A percentile compares a stretch with the other conserved stretches of the same genome.
Evolutionary conservation across 352 stramenopile genomes (phyloP).

Genomic region (Phytophthora hibernalis): DNA sequence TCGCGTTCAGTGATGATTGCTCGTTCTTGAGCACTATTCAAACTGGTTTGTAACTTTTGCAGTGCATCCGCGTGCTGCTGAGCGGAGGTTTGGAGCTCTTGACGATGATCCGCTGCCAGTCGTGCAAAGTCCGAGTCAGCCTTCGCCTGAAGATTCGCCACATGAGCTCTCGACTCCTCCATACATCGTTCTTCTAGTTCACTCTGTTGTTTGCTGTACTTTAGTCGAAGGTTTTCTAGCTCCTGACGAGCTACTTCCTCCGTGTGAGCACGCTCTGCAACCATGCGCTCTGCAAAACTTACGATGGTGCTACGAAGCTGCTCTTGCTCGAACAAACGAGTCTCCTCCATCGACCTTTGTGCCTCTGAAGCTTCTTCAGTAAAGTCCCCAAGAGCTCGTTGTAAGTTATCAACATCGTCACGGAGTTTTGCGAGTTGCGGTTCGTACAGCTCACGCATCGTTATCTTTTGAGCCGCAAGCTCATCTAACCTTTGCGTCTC

Average conservation of each 20-base stretch:
- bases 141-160: conserved; percentile 26
- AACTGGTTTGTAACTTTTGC: conserved; percentile 30
- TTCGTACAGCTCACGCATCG: conserved; percentile 38
- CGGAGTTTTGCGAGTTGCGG: conserved; percentile 29
- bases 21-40: conserved; percentile 34
- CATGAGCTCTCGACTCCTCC: conserved; percentile 25
- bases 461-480: conserved; percentile 23
- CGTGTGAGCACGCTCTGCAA: conserved; percentile 6
- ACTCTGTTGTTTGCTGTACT: conserved; percentile 7
- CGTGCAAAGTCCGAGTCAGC: conserved; percentile 31
- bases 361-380: conserved; percentile 28
- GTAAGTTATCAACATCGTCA: conserved; percentile 25
- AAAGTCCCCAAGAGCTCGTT: conserved; percentile 12
- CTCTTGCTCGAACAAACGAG: conserved; percentile 33
- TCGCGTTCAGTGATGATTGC: conserved; percentile 42
- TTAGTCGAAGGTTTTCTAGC: conserved; percentile 9
- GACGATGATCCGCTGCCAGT: conserved; percentile 23
- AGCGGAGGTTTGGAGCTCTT: conserved; percentile 25
- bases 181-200: conserved; percentile 27
- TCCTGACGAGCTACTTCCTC: conserved; percentile 23
- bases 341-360: conserved; percentile 29
- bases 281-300: conserved; percentile 13
- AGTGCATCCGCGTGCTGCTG: conserved; percentile 37
- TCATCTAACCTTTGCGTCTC: conserved; percentile 27
- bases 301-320: conserved; percentile 37